phyloP scores from a whole-genome alignment of 1,284 basidiomycete species.

The Ustilago shanxiensis region DNA sequence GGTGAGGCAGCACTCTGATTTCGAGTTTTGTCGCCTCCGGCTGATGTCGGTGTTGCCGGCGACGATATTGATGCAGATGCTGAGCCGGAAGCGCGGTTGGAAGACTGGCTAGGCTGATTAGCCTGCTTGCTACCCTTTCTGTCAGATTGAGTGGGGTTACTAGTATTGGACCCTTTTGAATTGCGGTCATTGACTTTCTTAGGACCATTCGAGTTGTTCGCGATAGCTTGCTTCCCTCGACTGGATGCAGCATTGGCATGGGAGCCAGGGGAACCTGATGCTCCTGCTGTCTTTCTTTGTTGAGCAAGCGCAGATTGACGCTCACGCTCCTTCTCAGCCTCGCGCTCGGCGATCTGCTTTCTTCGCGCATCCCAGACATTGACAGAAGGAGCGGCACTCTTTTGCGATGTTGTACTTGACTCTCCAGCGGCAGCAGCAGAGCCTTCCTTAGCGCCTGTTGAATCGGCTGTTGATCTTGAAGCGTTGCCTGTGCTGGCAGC shows the following conservation, averaged over 20 bases:
- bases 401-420: not conserved
- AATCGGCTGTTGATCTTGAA: not conserved
- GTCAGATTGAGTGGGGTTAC: conserved; percentile 11
- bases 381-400: conserved; percentile 23
- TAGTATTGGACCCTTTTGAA: conserved; percentile 11
- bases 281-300: conserved; percentile 25
- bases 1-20: not conserved
- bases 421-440: conserved; percentile 9
- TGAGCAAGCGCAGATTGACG: conserved; percentile 18
- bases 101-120: conserved; percentile 8
- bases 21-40: not conserved
- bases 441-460: conserved; percentile 3
- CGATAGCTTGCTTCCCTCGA: not conserved
- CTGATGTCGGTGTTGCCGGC: conserved; percentile 6
- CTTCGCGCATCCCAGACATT: conserved; percentile 60
- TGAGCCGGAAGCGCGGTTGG: conserved; percentile 6
- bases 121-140: conserved; percentile 21
- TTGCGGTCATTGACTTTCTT: conserved; percentile 24
- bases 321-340: conserved; percentile 37
- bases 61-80: conserved; percentile 22
- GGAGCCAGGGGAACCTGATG: not conserved
- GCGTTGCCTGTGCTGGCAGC: conserved; percentile 7
- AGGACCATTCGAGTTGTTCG: not conserved
- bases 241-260: conserved; percentile 1
- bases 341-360: conserved; percentile 51